Conservation (phyloP, 352 stramenopile species). For the Globisporangium emineosum region DNA sequence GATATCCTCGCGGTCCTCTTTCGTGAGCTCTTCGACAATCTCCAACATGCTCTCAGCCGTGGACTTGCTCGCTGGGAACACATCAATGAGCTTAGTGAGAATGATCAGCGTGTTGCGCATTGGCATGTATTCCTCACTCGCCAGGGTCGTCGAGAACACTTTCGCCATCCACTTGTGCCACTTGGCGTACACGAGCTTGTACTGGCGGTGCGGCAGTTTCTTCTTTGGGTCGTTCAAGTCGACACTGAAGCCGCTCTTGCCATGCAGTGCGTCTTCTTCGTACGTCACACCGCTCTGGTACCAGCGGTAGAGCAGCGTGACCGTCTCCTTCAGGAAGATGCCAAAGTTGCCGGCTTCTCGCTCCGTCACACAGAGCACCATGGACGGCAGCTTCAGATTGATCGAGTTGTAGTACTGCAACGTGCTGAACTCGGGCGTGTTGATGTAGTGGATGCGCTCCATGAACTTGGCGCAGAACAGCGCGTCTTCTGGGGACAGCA, state of each 20-base stretch:
- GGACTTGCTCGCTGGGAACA: constrained; percentile 65
- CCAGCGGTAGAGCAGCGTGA: constrained; percentile 68
- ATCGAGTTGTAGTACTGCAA: constrained; percentile 84
- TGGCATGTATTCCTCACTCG: constrained; percentile 75
- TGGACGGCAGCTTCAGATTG: constrained; percentile 69
- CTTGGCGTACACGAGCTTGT: constrained; percentile 68
- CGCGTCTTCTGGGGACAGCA: constrained; percentile 82
- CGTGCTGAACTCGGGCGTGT: constrained; percentile 67
- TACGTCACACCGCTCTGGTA: constrained; percentile 78
- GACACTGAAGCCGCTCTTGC: constrained; percentile 69
- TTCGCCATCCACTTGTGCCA: constrained; percentile 73
- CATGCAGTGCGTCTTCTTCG: constrained; percentile 72
- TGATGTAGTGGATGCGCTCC: constrained; percentile 70
- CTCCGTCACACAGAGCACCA: constrained; percentile 82
- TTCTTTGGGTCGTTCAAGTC: constrained; percentile 66
- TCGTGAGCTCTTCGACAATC: constrained; percentile 63
- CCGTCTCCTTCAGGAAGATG: constrained; percentile 82
- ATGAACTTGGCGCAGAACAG: constrained; percentile 86
- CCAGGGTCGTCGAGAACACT: constrained; percentile 61
- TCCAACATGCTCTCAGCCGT: constrained; percentile 60
- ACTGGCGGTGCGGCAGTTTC: constrained; percentile 60
- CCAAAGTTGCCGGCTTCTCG: constrained; percentile 84
- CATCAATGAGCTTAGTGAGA: constrained; percentile 87
- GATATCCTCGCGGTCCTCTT: constrained; percentile 85
- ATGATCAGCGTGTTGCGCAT: constrained; percentile 85